Conservation (phyloP, 192 early-diverging fungal genomes). For the Umbelopsis sp. region DNA sequence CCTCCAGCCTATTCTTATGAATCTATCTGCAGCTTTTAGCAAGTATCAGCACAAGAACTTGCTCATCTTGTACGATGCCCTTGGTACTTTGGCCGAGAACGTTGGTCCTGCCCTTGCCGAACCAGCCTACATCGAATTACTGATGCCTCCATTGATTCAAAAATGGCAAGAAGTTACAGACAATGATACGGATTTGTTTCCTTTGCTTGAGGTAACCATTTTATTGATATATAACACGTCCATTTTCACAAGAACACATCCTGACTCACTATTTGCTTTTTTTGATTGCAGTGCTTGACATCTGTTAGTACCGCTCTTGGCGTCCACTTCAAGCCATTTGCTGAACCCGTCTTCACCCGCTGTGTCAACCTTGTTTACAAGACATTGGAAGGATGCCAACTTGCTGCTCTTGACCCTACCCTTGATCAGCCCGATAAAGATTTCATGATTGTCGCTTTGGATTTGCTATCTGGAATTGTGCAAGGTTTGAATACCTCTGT, state of each 20-base stretch:
- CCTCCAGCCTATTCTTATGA: slow-evolving; percentile 84
- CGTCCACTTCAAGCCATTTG: slow-evolving; percentile 83
- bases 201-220: slow-evolving; percentile 76
- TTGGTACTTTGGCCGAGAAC: slow-evolving; percentile 96
- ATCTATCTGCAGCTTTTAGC: slow-evolving; percentile 77
- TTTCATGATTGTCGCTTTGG: slow-evolving; percentile 94
- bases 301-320: slow-evolving; percentile 79
- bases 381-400: slow-evolving; percentile 72
- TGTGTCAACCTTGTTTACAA: slow-evolving; percentile 87
- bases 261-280: background rate
- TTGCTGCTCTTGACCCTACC: slow-evolving; percentile 49
- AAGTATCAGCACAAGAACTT: slow-evolving; percentile 97
- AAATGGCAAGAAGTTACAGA: slow-evolving; percentile 85
- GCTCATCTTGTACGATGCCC: slow-evolving; percentile 94
- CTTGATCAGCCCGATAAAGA: slow-evolving; percentile 88
- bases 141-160: slow-evolving; percentile 86
- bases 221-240: background rate
- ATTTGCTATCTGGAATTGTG: slow-evolving; percentile 91
- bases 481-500: slow-evolving; percentile 84
- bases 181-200: slow-evolving; percentile 92
- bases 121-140: slow-evolving; percentile 75
- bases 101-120: slow-evolving; percentile 83
- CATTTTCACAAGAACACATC: background rate
- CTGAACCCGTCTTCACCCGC: slow-evolving; percentile 82
- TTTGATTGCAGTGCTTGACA: slow-evolving; percentile 31